These are phyloP conservation scores for Trametes pubescens DNA, from an alignment of 1,284 basidiomycete genomes.

Conservation along the genomic window DNA sequence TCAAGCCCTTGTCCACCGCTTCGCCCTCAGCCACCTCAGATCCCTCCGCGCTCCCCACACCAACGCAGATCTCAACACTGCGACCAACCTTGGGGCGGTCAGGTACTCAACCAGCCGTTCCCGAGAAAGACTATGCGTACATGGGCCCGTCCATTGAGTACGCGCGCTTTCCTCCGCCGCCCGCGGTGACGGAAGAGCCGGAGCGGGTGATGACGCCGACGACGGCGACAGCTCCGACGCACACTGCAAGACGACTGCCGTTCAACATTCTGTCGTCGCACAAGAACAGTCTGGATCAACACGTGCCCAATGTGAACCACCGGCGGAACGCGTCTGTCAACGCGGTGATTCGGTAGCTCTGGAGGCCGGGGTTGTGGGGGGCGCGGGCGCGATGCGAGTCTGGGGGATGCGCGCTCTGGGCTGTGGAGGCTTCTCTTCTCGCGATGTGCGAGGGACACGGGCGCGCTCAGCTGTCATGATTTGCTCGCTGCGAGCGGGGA, in stretches of 20 bases:
- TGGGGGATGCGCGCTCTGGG: background rate
- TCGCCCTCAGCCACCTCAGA: conserved; percentile 44
- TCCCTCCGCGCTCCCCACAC: conserved; percentile 34
- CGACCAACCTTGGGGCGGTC: conserved; percentile 34
- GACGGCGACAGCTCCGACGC: conserved; percentile 54
- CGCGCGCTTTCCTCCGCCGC: conserved; percentile 70
- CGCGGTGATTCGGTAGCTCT: conserved; percentile 50
- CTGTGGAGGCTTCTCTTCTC: background rate
- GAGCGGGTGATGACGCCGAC: conserved; percentile 47
- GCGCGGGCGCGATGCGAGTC: background rate
- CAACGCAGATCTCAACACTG: conserved; percentile 37
- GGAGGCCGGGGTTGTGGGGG: background rate
- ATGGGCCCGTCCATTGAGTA: conserved; percentile 73
- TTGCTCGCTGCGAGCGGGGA: background rate
- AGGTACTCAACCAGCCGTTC: conserved; percentile 36
- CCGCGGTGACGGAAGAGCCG: conserved; percentile 49
- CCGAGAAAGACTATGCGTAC: conserved; percentile 62
- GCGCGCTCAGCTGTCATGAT: background rate
- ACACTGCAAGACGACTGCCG: conserved; percentile 61
- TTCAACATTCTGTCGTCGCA: conserved; percentile 66
- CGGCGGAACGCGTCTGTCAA: conserved; percentile 69
- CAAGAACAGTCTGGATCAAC: conserved; percentile 51
- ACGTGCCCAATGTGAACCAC: conserved; percentile 51
- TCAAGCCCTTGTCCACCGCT: conserved; percentile 44
- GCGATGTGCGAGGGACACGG: background rate